A percentile compares a stretch with the other conserved stretches of the same genome.
Evolutionary conservation across 2,329 filamentous ascomycete genomes (phyloP).

Genomic region (Apiospora aurea): DNA sequence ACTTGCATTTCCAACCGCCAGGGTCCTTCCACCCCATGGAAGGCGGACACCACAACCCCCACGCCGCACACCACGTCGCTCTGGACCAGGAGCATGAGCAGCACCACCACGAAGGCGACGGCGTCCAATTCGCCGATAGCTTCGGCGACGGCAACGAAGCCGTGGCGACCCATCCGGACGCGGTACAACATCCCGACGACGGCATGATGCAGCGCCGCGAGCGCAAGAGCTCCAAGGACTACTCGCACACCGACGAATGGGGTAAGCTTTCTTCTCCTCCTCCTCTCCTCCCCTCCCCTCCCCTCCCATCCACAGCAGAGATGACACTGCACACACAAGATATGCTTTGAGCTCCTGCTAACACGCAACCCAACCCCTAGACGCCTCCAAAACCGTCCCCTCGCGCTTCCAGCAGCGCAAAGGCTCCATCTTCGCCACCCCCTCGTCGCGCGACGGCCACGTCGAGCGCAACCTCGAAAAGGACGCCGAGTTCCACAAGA

Average conservation of each 20-base stretch:
- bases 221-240: conserved; percentile 41
- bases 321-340: not conserved
- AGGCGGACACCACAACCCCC: not conserved
- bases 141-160: conserved; percentile 21
- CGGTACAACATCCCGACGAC: conserved; percentile 35
- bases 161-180: not conserved
- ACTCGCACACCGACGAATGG: conserved; percentile 53
- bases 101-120: not conserved
- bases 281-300: not conserved
- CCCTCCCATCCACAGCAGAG: conserved; percentile 1
- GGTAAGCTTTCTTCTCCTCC: conserved; percentile 46
- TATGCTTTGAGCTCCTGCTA: conserved; percentile 12
- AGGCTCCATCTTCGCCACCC: conserved; percentile 73
- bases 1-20: not conserved
- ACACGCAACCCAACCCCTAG: conserved; percentile 42
- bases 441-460: conserved; percentile 69
- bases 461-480: conserved; percentile 62
- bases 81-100: not conserved
- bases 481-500: conserved; percentile 66
- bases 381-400: conserved; percentile 71
- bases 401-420: conserved; percentile 74
- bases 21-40: conserved; percentile 6
- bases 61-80: not conserved
- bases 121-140: conserved; percentile 27
- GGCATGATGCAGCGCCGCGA: conserved; percentile 46